Evolutionary conservation across 345 rosid genomes (phyloP), one percentile per base, ranked within the genome.

Genomic region (Kernera saxatilis): DNA sequence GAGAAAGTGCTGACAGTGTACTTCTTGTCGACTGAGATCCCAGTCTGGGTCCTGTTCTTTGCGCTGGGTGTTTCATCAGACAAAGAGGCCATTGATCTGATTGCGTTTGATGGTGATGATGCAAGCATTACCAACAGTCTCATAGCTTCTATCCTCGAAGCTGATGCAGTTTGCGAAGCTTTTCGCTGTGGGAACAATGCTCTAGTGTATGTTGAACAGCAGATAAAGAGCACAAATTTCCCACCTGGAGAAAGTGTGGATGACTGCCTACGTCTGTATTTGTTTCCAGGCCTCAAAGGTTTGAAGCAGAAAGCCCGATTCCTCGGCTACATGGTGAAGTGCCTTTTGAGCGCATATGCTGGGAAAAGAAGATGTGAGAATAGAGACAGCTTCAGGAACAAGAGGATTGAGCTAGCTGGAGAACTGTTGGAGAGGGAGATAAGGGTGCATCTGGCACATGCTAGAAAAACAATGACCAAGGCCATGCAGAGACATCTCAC

Each of bases 261-360:
- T 33, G 89, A 89, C 4, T 86, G 93, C 72, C 73, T 94, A 25
- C 67, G 75, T 63, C 46, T 27, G 35, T 91, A 78, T 73, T 36
- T 94, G 71, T 91, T 91, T 82, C 97, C 97, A 6, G 56, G 71
- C 72, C 90, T 94, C 59, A 57, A 23, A 46, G 77, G 90, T 55
- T 67, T 67, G 17, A 76, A 76, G 67, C 90, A 82, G 37, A 94
- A 94, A 83, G 96, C 99, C 51, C 84, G 88, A 1, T 91, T 91
- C 74, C 78, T 94, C 39, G 97, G 91, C 5, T 94, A 94, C 71
- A 91, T 94, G 95, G 93, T 91, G 30, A 91, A 87, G 69, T 88
- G 92, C 70, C 91, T 91, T 32, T 65, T 91, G 64, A 81, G 75
- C 64, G 96, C 91, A 15, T 89, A 78, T 76, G 77, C 81, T 11